These are phyloP conservation scores for Trypethelium eluteriae DNA, from an alignment of 495 filamentous ascomycete genomes.

Conservation along the genomic window DNA sequence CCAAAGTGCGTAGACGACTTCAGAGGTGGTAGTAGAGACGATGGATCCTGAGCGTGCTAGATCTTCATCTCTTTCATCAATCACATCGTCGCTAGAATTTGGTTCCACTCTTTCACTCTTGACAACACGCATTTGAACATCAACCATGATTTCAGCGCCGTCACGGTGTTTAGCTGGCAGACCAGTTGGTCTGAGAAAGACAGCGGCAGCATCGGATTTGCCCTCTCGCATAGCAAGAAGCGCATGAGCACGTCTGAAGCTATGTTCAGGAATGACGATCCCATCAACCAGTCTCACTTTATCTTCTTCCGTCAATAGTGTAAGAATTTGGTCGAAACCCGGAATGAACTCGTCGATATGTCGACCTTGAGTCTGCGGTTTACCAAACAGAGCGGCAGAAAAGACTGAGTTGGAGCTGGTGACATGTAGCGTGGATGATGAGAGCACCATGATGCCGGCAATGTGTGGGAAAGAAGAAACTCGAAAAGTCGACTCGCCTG, in stretches of 20 bases:
- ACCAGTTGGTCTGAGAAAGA: slow-evolving; percentile 73
- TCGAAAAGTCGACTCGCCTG: slow-evolving; percentile 57
- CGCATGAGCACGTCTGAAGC: slow-evolving; percentile 80
- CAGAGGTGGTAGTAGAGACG: slow-evolving; percentile 48
- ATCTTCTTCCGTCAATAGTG: slow-evolving; percentile 78
- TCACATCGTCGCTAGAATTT: slow-evolving; percentile 39
- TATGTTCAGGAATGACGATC: slow-evolving; percentile 94
- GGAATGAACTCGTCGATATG: slow-evolving; percentile 75
- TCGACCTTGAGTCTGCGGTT: slow-evolving; percentile 70
- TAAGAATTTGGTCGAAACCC: slow-evolving; percentile 73
- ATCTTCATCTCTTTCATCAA: slow-evolving; percentile 45
- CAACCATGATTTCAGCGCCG: slow-evolving; percentile 81
- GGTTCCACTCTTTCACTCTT: slow-evolving; percentile 62
- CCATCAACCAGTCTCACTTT: slow-evolving; percentile 75
- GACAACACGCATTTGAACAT: slow-evolving; percentile 91
- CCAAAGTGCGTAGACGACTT: slow-evolving; percentile 92
- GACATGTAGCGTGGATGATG: slow-evolving; percentile 65
- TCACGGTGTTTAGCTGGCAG: slow-evolving; percentile 81
- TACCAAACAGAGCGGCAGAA: slow-evolving; percentile 82
- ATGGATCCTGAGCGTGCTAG: slow-evolving; percentile 33
- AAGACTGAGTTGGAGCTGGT: slow-evolving; percentile 93
- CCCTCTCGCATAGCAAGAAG: slow-evolving; percentile 75
- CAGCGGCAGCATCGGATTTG: slow-evolving; percentile 62
- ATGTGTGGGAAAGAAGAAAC: slow-evolving; percentile 95
- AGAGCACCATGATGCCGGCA: slow-evolving; percentile 88